Conservation (phyloP, 495 filamentous ascomycete genomes). For the Stereocaulon alpinum region DNA sequence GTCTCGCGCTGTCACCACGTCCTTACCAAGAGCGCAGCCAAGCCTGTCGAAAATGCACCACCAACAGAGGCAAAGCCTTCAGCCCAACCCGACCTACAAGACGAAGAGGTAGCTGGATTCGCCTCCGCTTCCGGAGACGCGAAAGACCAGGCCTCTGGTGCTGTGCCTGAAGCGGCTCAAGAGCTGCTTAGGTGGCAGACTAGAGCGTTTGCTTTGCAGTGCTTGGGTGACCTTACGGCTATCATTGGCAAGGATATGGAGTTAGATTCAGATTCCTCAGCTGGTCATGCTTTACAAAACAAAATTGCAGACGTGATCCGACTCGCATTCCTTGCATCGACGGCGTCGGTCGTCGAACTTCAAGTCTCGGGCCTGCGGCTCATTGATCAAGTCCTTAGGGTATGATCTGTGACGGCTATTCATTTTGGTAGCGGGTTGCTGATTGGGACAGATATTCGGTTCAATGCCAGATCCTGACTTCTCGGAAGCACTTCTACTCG, state of each 20-base stretch:
- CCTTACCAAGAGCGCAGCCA: constrained; percentile 67
- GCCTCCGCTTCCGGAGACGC: constrained; percentile 64
- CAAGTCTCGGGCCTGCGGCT: constrained; percentile 84
- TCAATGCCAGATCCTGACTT: constrained; percentile 94
- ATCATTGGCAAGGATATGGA: constrained; percentile 63
- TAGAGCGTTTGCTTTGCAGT: constrained; percentile 85
- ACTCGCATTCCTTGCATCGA: constrained; percentile 96
- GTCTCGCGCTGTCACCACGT: constrained; percentile 78
- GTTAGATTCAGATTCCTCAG: constrained; percentile 57
- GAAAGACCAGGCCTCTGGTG: constrained; percentile 48
- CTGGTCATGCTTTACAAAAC: constrained; percentile 65
- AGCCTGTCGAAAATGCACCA: constrained; percentile 43
- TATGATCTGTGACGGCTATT: constrained; percentile 17
- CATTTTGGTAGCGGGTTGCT: constrained; percentile 8
- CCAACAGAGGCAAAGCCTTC: constrained; percentile 39
- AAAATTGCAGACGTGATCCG: constrained; percentile 88
- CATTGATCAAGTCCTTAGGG: constrained; percentile 79
- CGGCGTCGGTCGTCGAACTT: constrained; percentile 80
- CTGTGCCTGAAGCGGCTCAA: constrained; percentile 55
- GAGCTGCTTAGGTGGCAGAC: constrained; percentile 94
- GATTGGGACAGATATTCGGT: constrained; percentile 63
- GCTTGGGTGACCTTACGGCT: constrained; percentile 72
- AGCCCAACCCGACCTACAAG: constrained; percentile 63
- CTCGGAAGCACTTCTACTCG: constrained; percentile 83
- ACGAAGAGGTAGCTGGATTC: constrained; percentile 95